These are phyloP conservation scores for Tillandsia leiboldiana DNA, from an alignment of 176 grass and related monocot genomes.

Conservation along the genomic window DNA sequence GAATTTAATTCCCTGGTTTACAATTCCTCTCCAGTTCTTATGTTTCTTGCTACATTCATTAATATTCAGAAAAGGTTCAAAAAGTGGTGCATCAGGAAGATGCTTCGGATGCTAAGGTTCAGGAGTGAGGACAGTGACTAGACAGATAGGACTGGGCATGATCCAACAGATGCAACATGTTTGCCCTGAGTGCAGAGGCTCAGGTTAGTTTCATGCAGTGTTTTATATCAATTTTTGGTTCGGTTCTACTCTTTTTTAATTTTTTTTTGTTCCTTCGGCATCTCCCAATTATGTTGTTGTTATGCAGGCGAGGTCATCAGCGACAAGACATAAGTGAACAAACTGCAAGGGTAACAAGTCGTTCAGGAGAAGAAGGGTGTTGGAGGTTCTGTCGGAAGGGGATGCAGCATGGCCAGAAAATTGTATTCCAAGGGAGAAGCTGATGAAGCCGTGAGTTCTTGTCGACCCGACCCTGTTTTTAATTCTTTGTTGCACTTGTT, in stretches of 20 bases:
- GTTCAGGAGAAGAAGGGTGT: slow-evolving; percentile 71
- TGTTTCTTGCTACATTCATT: background rate
- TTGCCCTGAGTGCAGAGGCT: too few relatives aligned
- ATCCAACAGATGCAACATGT: too few relatives aligned
- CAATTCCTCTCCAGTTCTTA: background rate
- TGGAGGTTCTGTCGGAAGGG: slow-evolving; percentile 92
- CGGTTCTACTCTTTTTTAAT: too few relatives aligned
- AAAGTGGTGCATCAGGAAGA: slow-evolving; percentile 69
- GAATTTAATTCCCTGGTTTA: too few relatives aligned
- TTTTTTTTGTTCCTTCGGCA: background rate
- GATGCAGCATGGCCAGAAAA: slow-evolving; percentile 92
- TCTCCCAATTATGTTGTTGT: background rate
- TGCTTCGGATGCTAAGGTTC: too few relatives aligned
- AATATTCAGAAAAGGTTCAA: slow-evolving; percentile 73
- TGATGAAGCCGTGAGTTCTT: slow-evolving; percentile 84
- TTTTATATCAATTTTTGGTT: too few relatives aligned
- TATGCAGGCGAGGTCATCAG: slow-evolving; percentile 78
- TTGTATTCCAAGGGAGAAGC: slow-evolving; percentile 94
- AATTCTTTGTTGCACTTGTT: background rate
- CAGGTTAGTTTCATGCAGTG: too few relatives aligned
- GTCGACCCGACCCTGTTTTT: background rate
- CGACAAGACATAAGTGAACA: slow-evolving; percentile 73
- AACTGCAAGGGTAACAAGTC: slow-evolving; percentile 63
- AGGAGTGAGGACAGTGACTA: too few relatives aligned
- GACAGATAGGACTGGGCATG: too few relatives aligned